Evolutionary conservation across 805 yeast genomes (phyloP).

Genomic region (Yamadazyma insecticola): DNA sequence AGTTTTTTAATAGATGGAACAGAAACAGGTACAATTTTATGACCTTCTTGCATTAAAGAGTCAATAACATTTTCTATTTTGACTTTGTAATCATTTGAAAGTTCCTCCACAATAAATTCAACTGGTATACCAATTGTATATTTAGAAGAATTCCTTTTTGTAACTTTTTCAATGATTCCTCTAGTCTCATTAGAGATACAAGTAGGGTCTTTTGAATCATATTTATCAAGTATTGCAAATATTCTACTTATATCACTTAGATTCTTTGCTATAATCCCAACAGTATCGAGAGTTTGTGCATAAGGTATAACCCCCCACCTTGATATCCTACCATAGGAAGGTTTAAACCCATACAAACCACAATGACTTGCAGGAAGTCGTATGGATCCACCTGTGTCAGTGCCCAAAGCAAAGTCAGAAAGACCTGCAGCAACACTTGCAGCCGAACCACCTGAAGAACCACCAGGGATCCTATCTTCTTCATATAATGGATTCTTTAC

Average conservation of each 20-base stretch:
- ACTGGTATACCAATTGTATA: conserved; percentile 67
- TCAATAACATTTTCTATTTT: conserved; percentile 46
- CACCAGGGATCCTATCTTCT: conserved; percentile 55
- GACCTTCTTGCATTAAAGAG: conserved; percentile 42
- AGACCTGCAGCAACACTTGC: conserved; percentile 77
- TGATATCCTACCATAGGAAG: conserved; percentile 87
- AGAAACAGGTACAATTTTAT: conserved; percentile 58
- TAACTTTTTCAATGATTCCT: conserved; percentile 12
- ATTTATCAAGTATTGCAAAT: conserved; percentile 50
- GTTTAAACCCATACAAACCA: conserved; percentile 84
- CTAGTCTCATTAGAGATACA: conserved; percentile 40
- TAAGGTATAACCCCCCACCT: conserved; percentile 90
- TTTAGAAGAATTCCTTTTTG: conserved; percentile 10
- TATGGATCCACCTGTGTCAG: conserved; percentile 97
- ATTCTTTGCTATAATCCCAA: conserved; percentile 68
- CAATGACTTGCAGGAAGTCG: conserved; percentile 89
- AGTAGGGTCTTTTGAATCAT: conserved; percentile 81
- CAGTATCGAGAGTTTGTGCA: conserved; percentile 93
- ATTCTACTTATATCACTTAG: conserved; percentile 43
- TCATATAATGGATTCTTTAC: conserved; percentile 47
- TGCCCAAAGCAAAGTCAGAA: conserved; percentile 78
- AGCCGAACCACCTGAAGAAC: conserved; percentile 95
- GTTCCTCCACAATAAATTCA: conserved; percentile 58
- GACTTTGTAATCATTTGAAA: conserved; percentile 42
- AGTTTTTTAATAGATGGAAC: conserved; percentile 64